Base-by-base conservation (phyloP, 176 grass and related monocot genomes). In the Olyra latifolia region DNA sequence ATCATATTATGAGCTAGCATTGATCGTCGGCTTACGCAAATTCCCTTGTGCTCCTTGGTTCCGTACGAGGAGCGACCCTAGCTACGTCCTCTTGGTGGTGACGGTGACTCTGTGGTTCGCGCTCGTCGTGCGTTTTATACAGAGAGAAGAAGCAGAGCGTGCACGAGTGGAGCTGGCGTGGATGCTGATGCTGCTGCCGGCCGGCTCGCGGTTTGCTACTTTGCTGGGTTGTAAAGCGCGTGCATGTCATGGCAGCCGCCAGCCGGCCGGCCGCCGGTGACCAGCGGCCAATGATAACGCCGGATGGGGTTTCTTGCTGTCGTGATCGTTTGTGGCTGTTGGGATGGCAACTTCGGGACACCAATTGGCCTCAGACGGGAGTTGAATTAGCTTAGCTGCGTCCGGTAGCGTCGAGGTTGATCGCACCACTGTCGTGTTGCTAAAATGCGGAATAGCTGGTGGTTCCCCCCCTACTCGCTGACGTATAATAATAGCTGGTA, bases 161-260 rank as follows among this genome's bases (percentile, higher is more conserved):
- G 62, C 62, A 41, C 13, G 62, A 25, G 23, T 68, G 23, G 64
- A 64, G 41, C 17, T 42, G 64, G 19, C 44, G 35, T 80, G 43
- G 75, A 78, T 78, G 23, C 50, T 39, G 66, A 45, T 15, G 66
- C 1, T 17, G 67, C 6, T 6, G 39, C 63, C 22, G 35, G n/a
- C 64, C 32, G 42, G 60, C 28, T 17, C 28, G 76, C 76, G 4
- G 76, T 67, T 79, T 65, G n/a, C n/a, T n/a, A n/a, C n/a, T n/a
- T n/a, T n/a, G 23, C 62, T 52, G 4, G 62, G 62, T 79, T 46
- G 62, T 11, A 23, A 66, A 79, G 61, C 14, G 29, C 46, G 62
- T 19, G n/a, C 72, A 57, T 73, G 49, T 19, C 7, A 0, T 57
- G 72, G 19, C 72, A 14, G 65, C 56, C 23, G 56, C 22, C 32